Conservation (phyloP, 768 basidiomycete genomes). For the Suillus clintonianus region DNA sequence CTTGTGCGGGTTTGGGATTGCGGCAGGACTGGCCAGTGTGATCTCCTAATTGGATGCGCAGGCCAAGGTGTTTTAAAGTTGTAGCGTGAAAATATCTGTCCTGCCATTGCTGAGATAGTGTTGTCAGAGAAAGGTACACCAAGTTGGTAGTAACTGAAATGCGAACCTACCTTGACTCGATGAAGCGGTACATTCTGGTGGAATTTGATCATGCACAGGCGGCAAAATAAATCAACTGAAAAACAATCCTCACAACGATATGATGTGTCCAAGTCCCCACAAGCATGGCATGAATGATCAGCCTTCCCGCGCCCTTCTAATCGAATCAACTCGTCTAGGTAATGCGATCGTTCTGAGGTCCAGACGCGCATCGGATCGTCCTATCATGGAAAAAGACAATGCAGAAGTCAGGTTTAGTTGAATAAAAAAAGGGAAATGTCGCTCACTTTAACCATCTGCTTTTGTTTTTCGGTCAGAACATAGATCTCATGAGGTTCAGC, state of each 20-base stretch:
- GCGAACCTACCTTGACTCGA: slow-evolving; percentile 12
- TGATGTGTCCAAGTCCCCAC: not conserved
- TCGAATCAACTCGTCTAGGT: slow-evolving; percentile 5
- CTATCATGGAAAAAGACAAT: not conserved
- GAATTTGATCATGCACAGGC: not conserved
- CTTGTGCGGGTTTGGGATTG: not conserved
- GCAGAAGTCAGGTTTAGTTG: not conserved
- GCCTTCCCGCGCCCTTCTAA: slow-evolving; percentile 4
- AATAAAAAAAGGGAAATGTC: not conserved
- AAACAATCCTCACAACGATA: slow-evolving; percentile 14
- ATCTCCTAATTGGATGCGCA: slow-evolving; percentile 25
- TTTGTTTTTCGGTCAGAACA: not conserved
- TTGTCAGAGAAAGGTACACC: not conserved
- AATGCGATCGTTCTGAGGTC: not conserved
- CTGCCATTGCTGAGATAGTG: slow-evolving; percentile 18
- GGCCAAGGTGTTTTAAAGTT: slow-evolving; percentile 16
- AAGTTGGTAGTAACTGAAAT: not conserved
- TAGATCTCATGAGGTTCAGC: not conserved
- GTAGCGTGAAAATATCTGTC: slow-evolving; percentile 12
- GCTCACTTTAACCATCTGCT: not conserved
- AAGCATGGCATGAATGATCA: not conserved
- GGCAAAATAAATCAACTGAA: slow-evolving; percentile 6
- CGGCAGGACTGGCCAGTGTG: slow-evolving; percentile 6
- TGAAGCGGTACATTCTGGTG: slow-evolving; percentile 17
- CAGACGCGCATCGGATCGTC: not conserved